Evolutionary conservation across 1,284 basidiomycete species (phyloP).

Genomic region (Melampsora occidentalis): DNA sequence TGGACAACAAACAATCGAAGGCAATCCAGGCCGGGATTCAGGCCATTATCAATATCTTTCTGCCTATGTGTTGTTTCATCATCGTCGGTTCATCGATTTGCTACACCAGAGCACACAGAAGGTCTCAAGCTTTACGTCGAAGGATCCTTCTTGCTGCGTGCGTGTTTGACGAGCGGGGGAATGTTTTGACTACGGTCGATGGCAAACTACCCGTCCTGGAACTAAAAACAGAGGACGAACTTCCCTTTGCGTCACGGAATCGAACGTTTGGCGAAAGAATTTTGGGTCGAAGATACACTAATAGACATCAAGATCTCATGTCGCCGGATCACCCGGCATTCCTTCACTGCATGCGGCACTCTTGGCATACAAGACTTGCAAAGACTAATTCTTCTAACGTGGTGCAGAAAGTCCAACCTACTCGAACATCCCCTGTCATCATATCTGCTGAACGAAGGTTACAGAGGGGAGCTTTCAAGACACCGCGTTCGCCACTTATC

Average conservation of each 20-base stretch:
- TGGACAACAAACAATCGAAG: constrained; percentile 18
- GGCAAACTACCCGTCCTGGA: neutral
- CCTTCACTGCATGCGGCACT: neutral
- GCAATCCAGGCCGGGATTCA: constrained; percentile 49
- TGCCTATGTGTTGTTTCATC: constrained; percentile 55
- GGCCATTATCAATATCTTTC: constrained; percentile 56
- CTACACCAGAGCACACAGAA: neutral
- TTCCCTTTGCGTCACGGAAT: neutral
- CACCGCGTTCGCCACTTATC: neutral
- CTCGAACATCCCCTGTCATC: neutral
- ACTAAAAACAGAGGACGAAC: neutral
- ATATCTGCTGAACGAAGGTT: too few species aligned
- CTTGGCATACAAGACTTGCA: neutral
- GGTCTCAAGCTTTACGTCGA: neutral
- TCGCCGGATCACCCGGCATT: neutral
- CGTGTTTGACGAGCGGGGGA: neutral
- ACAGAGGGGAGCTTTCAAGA: neutral
- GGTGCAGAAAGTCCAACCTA: neutral
- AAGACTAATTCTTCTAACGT: neutral
- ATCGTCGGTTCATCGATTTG: constrained; percentile 49
- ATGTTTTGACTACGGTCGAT: neutral
- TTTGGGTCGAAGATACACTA: neutral
- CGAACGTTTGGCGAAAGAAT: neutral
- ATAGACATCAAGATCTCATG: constrained; percentile 4
- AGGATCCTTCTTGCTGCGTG: constrained; percentile 4